Percentiles rank a stretch among this genome's conserved stretches.
Evolutionary conservation across 495 filamentous ascomycete genomes (phyloP).

Genomic region (Podospora didyma): DNA sequence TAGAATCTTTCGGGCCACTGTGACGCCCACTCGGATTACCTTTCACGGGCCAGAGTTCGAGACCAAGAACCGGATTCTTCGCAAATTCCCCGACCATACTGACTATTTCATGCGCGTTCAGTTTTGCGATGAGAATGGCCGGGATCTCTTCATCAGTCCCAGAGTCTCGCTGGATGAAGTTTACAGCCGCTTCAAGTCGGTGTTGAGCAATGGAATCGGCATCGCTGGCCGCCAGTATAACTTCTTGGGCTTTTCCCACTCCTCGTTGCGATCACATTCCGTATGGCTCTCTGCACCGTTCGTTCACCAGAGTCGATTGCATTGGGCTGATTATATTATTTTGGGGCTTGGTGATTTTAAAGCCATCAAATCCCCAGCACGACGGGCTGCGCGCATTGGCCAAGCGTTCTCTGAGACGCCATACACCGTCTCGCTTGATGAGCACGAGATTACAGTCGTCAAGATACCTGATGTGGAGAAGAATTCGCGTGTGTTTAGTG

Average conservation of each 20-base stretch:
- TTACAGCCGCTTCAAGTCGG: slow-evolving; percentile 55
- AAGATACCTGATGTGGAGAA: slow-evolving; percentile 40
- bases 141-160: slow-evolving; percentile 55
- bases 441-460: slow-evolving; percentile 27
- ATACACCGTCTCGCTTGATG: slow-evolving; percentile 39
- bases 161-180: slow-evolving; percentile 50
- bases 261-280: slow-evolving; percentile 63
- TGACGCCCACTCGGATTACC: slow-evolving; percentile 66
- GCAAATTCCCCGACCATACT: slow-evolving; percentile 59
- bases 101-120: slow-evolving; percentile 65
- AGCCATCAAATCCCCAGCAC: slow-evolving; percentile 60
- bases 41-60: slow-evolving; percentile 69
- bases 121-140: slow-evolving; percentile 67
- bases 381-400: slow-evolving; percentile 76
- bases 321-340: slow-evolving; percentile 52
- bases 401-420: slow-evolving; percentile 81
- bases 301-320: slow-evolving; percentile 37
- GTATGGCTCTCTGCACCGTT: slow-evolving; percentile 77
- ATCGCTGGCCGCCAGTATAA: slow-evolving; percentile 61
- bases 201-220: slow-evolving; percentile 52
- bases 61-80: slow-evolving; percentile 67
- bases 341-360: slow-evolving; percentile 60
- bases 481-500: slow-evolving; percentile 61
- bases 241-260: slow-evolving; percentile 81
- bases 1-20: slow-evolving; percentile 55